These are phyloP conservation scores for Metarhizium robertsii DNA, from an alignment of 2,329 filamentous ascomycete species.

Conservation along the genomic window DNA sequence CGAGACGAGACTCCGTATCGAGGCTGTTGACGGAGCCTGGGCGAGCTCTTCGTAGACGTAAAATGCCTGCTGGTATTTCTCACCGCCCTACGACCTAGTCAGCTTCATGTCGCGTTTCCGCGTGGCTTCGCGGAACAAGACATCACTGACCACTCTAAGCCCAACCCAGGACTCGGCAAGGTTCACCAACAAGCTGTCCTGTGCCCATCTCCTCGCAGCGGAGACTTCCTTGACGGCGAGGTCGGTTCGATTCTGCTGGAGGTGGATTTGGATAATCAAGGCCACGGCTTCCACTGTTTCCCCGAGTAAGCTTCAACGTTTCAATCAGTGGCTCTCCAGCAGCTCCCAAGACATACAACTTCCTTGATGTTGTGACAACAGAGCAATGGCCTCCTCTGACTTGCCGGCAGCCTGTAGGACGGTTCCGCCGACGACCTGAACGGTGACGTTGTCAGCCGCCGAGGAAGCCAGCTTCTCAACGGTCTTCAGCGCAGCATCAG, in stretches of 20 bases:
- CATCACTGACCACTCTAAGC: slow-evolving; percentile 60
- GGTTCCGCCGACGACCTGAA: slow-evolving; percentile 75
- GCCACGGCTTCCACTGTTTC: slow-evolving; percentile 64
- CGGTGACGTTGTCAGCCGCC: slow-evolving; percentile 62
- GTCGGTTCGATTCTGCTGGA: slow-evolving; percentile 84
- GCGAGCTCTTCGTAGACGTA: slow-evolving; percentile 97
- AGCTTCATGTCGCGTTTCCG: slow-evolving; percentile 9
- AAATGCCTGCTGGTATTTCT: slow-evolving; percentile 93
- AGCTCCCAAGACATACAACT: slow-evolving; percentile 51
- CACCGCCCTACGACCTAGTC: slow-evolving; percentile 58
- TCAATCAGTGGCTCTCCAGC: background rate
- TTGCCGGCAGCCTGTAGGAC: slow-evolving; percentile 72
- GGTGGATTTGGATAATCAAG: slow-evolving; percentile 83
- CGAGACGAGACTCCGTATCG: slow-evolving; percentile 65
- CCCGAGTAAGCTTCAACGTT: slow-evolving; percentile 12
- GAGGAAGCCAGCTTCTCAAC: slow-evolving; percentile 60
- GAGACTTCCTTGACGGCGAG: slow-evolving; percentile 83
- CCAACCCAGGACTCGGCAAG: slow-evolving; percentile 94
- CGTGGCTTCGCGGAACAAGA: background rate
- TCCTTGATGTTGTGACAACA: slow-evolving; percentile 77
- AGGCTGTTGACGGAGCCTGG: slow-evolving; percentile 72
- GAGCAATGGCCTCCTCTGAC: slow-evolving; percentile 72
- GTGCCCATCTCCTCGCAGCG: slow-evolving; percentile 83
- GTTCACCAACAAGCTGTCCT: slow-evolving; percentile 90
- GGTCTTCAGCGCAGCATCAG: slow-evolving; percentile 50